phyloP scores from a whole-genome alignment of 306 rosid genomes.

The Chamaecrista fasciculata region DNA sequence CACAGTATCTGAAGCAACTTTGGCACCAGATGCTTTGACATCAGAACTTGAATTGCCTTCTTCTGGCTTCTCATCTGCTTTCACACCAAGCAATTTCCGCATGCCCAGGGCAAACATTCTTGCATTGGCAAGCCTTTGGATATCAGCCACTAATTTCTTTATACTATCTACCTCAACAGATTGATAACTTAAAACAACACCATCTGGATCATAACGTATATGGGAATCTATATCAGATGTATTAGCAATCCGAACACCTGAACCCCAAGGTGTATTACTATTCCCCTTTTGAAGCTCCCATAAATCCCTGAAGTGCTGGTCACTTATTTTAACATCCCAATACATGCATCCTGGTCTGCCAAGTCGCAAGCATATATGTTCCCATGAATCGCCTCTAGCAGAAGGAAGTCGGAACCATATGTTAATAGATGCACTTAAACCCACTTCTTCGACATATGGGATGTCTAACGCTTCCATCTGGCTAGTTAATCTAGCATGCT shows the following conservation, averaged over 20 bases:
- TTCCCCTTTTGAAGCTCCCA: conserved; percentile 99
- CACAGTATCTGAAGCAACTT: conserved; percentile 56
- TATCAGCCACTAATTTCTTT: conserved; percentile 87
- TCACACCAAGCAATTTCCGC: conserved; percentile 85
- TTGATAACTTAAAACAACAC: conserved; percentile 92
- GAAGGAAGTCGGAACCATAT: conserved; percentile 97
- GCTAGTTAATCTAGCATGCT: conserved; percentile 92
- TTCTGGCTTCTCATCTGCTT: conserved; percentile 78
- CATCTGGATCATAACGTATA: conserved; percentile 92
- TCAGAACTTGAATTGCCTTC: conserved; percentile 57
- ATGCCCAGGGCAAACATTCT: conserved; percentile 94
- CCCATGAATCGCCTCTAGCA: conserved; percentile 91
- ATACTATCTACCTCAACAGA: conserved; percentile 90
- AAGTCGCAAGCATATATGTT: conserved; percentile 88
- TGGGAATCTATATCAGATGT: conserved; percentile 95
- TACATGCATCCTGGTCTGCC: conserved; percentile 96
- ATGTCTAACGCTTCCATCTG: conserved; percentile 95
- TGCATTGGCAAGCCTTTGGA: conserved; percentile 93
- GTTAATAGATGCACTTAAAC: conserved; percentile 81
- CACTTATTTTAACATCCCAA: conserved; percentile 98
- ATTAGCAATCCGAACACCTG: conserved; percentile 94
- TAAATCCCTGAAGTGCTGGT: conserved; percentile 92
- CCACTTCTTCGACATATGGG: conserved; percentile 91
- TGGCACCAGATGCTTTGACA: conserved; percentile 58
- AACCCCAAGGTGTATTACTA: conserved; percentile 81